phyloP scores from a whole-genome alignment of 2,329 filamentous ascomycete species.

The Colletotrichum tofieldiae region DNA sequence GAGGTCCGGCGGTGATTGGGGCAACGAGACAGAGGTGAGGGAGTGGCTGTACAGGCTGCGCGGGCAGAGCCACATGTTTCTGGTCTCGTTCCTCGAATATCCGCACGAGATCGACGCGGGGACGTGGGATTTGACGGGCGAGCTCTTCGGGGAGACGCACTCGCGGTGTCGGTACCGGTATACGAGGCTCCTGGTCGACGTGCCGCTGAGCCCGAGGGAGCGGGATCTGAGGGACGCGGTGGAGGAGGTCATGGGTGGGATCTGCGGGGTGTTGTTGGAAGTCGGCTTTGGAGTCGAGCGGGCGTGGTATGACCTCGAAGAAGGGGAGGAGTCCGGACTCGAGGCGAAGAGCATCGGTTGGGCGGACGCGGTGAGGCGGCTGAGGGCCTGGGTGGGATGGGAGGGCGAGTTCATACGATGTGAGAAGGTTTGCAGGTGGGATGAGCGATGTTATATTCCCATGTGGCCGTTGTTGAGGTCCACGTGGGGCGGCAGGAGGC shows the following conservation, averaged over 20 bases:
- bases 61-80: slow-evolving; percentile 58
- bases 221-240: slow-evolving; percentile 55
- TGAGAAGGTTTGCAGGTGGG: slow-evolving; percentile 56
- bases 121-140: slow-evolving; percentile 53
- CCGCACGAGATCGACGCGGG: slow-evolving; percentile 47
- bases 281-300: slow-evolving; percentile 60
- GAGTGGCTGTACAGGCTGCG: slow-evolving; percentile 54
- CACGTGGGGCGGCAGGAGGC: slow-evolving; percentile 33
- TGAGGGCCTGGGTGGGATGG: slow-evolving; percentile 68
- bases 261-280: slow-evolving; percentile 60
- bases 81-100: slow-evolving; percentile 63
- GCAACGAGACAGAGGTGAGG: slow-evolving; percentile 48
- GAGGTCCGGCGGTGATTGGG: slow-evolving; percentile 34
- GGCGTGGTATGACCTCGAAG: slow-evolving; percentile 53
- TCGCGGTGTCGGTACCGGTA: slow-evolving; percentile 60
- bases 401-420: slow-evolving; percentile 62
- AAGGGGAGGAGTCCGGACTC: slow-evolving; percentile 6
- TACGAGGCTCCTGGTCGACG: slow-evolving; percentile 52
- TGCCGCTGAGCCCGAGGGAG: slow-evolving; percentile 54
- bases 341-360: slow-evolving; percentile 44
- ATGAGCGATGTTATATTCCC: slow-evolving; percentile 65
- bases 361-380: slow-evolving; percentile 55
- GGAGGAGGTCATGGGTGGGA: slow-evolving; percentile 56
- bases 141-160: slow-evolving; percentile 55
- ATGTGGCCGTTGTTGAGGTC: slow-evolving; percentile 62